Evolutionary conservation across 768 basidiomycete genomes (phyloP), one percentile per base, ranked within the genome.

Genomic region (Nidularia pulvinata): DNA sequence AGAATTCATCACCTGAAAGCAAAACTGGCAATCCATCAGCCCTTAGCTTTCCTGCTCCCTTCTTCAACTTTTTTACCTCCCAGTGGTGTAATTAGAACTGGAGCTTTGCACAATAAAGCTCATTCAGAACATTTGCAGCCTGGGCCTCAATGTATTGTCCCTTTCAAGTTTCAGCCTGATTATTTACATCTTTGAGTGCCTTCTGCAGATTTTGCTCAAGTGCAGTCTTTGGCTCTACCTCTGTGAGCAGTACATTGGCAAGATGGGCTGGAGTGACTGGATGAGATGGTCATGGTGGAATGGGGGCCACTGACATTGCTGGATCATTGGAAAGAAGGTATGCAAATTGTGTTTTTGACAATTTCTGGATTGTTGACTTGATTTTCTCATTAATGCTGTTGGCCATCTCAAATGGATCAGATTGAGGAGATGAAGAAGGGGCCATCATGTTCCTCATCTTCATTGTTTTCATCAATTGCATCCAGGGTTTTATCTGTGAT

Each of bases 1-100:
- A 59, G 51, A 66, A 66, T 4, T 59, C 56, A 42, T 59, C 55
- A 6, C 52, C 53, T 33, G 55, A 60, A 32, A 69, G 55, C 33
- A 69, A 57, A 7, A 50, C 46, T 14, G 63, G 61, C 19, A 65
- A 45, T 13, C 65, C 65, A 62, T 67, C 63, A 16, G 57, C 59
- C n/a, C 62, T 46, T 5, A 65, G 54, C 32, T 55, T 54, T 4
- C 52, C 53, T 16, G 35, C 58, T 35, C 57, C 56, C 50, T 57
- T 57, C 33, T 58, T 60, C 42, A 42, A 39, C 5, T 42, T 47
- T 49, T 59, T 59, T 43, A 59, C 61, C 50, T 66, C 57, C 53
- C 66, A 61, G 25, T 60, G 49, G 22, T 54, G 55, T 33, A 66
- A 60, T 50, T 66, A 57, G 33, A 52, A 46, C 9, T 57, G 46